Evolutionary conservation across 2,329 filamentous ascomycete genomes (phyloP).

Genomic region (Conoideocrella luteorostrata): DNA sequence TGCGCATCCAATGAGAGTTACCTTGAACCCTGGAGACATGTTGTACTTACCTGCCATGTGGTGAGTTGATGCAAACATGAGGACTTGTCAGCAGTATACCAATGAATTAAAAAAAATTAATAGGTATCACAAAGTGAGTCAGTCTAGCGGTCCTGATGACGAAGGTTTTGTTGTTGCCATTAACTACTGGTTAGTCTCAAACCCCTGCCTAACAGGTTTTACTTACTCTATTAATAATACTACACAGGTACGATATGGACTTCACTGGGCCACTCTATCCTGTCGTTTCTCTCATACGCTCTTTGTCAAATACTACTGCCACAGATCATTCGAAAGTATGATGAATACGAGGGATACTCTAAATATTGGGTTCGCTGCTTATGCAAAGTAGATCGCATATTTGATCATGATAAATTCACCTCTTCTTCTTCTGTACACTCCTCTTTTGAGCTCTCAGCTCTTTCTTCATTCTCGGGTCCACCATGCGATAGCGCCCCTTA

Average conservation of each 20-base stretch:
- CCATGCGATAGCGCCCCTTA: constrained; percentile 96
- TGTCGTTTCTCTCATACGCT: constrained; percentile 47
- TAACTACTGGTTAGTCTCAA: constrained; percentile 64
- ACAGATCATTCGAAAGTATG: background rate
- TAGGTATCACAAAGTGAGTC: constrained; percentile 74
- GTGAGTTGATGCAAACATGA: constrained; percentile 34
- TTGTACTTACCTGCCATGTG: constrained; percentile 76
- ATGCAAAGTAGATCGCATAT: constrained; percentile 2
- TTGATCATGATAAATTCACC: constrained; percentile 4
- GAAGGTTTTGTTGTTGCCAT: constrained; percentile 72
- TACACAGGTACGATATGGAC: constrained; percentile 68
- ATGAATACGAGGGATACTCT: background rate
- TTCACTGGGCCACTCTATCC: constrained; percentile 65
- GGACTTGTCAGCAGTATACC: background rate
- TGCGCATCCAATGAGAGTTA: constrained; percentile 58
- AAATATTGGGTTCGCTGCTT: constrained; percentile 2
- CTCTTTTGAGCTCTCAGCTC: constrained; percentile 85
- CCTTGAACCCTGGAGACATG: constrained; percentile 68
- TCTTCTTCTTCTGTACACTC: constrained; percentile 57
- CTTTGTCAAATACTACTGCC: constrained; percentile 16
- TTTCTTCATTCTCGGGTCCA: constrained; percentile 94
- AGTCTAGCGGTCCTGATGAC: constrained; percentile 59
- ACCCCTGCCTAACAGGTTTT: background rate
- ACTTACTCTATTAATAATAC: constrained; percentile 3
- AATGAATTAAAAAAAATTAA: background rate